Evolutionary conservation across 495 filamentous ascomycete genomes (phyloP).

Genomic region (Tricharina praecox): DNA sequence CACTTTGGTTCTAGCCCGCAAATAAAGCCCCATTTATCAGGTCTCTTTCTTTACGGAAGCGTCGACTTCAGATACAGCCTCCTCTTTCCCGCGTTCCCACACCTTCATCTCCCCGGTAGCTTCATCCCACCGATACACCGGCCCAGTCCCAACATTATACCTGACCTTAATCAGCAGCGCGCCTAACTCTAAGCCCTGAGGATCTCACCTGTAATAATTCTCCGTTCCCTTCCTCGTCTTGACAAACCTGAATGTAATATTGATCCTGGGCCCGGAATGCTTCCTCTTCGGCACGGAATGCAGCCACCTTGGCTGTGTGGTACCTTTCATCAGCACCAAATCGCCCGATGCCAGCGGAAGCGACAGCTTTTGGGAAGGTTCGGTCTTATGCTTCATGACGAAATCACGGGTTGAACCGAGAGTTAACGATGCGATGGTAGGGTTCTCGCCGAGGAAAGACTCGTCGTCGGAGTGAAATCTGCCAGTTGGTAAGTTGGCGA

Average conservation of each 20-base stretch:
- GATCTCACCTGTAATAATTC: constrained; percentile 41
- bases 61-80: no score
- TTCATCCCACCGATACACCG: constrained; percentile 45
- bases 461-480: constrained; percentile 51
- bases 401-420: constrained; percentile 51
- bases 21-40: no score
- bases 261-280: constrained; percentile 45
- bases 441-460: constrained; percentile 47
- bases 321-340: constrained; percentile 55
- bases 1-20: no score
- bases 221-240: constrained; percentile 48
- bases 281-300: constrained; percentile 58
- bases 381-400: constrained; percentile 41
- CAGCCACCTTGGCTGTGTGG: constrained; percentile 53
- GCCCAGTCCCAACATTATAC: constrained; percentile 58
- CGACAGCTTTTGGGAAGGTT: constrained; percentile 34
- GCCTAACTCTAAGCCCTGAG: not conserved
- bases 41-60: no score
- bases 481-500: not conserved
- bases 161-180: constrained; percentile 30
- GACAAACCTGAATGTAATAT: constrained; percentile 56
- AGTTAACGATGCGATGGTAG: constrained; percentile 54
- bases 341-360: constrained; percentile 46
- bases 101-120: constrained; percentile 37
- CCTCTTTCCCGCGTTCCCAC: constrained; percentile 24